Percentiles rank a stretch among this genome's conserved stretches.
These are phyloP conservation scores for Vaucheria bursata DNA, from an alignment of 352 stramenopile species.

Conservation along the genomic window DNA sequence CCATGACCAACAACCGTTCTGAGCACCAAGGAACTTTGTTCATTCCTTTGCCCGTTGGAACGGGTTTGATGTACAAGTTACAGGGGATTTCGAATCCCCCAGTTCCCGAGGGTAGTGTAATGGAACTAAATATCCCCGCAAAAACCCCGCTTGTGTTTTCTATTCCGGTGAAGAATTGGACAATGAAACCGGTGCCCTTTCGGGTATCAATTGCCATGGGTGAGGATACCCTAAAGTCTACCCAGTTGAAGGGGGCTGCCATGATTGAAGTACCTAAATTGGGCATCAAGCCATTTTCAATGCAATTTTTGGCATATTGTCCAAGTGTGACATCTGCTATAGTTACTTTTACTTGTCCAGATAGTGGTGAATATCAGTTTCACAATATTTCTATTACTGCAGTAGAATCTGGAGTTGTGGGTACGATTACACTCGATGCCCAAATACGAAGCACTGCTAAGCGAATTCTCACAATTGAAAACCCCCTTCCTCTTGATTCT, in stretches of 20 bases:
- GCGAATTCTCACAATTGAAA: constrained; percentile 74
- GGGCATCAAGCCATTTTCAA: constrained; percentile 60
- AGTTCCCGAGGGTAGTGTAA: constrained; percentile 50
- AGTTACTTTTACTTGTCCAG: constrained; percentile 67
- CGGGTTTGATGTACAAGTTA: constrained; percentile 71
- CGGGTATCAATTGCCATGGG: constrained; percentile 54
- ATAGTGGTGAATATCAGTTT: constrained; percentile 70
- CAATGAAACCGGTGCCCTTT: constrained; percentile 66
- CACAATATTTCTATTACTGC: constrained; percentile 53
- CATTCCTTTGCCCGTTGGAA: constrained; percentile 75
- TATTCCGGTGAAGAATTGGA: constrained; percentile 74
- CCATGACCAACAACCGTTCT: neutral
- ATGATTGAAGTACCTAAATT: constrained; percentile 60
- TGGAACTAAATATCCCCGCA: constrained; percentile 58
- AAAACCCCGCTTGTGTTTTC: constrained; percentile 70
- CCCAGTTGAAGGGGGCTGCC: constrained; percentile 60
- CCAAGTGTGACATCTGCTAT: constrained; percentile 57
- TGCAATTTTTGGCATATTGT: constrained; percentile 76
- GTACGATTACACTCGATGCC: constrained; percentile 67
- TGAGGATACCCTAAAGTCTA: constrained; percentile 47
- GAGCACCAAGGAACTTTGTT: constrained; percentile 56
- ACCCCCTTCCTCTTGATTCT: constrained; percentile 59
- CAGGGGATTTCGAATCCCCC: constrained; percentile 63
- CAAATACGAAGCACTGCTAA: constrained; percentile 68
- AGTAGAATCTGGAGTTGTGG: constrained; percentile 56